Base-by-base conservation (phyloP, 2,329 filamentous ascomycete species). In the Arthroderma uncinatum region DNA sequence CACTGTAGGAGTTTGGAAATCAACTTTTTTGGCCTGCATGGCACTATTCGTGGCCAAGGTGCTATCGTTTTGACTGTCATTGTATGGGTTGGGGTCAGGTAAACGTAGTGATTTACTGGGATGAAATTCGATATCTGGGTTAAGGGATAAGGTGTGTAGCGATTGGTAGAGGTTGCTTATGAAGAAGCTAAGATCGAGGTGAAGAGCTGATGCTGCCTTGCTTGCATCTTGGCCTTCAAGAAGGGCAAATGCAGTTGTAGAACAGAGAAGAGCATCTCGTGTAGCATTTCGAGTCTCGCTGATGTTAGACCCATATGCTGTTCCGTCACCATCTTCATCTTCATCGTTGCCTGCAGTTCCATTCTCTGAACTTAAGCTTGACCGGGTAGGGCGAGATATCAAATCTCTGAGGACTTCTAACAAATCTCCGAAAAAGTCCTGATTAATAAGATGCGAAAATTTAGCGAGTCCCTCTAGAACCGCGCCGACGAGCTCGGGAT, bases 351-450 rank as follows among this genome's bases (percentile, higher is more conserved):
- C 68, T 2, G 74, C 69, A 9, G 74, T 70, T 7, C 74, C 71
- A 1, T 74, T 65, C 12, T 71, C 71, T n/a, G 71, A 68, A 39
- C 74, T 70, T 2, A 77, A 77, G 14, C 79, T 76, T 58, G 76
- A 71, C 16, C 72, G 66, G 12, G 68, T 64, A 19, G 67, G 64
- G 63, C 91, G 82, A 2, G 83, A 82, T 65, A 97, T 92, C 47
- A 98, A 81, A 62, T 98, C 93, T 71, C 95, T 94, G 39, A 98
- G 78, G 0, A 90, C 92, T 73, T 97, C 93, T 9, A 98, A 81
- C 30, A 98, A 79, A 68, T 98, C 93, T 28, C 92, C 93, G 66
- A 98, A 98, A 77, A 98, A 97, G 69, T 98, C 89, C 68, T 98
- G 90, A 74, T 98, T 98, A 78, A 98, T 98, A 59, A 98, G 80